phyloP scores from a whole-genome alignment of 495 filamentous ascomycete species.

The Aspergillus bertholletiae region DNA sequence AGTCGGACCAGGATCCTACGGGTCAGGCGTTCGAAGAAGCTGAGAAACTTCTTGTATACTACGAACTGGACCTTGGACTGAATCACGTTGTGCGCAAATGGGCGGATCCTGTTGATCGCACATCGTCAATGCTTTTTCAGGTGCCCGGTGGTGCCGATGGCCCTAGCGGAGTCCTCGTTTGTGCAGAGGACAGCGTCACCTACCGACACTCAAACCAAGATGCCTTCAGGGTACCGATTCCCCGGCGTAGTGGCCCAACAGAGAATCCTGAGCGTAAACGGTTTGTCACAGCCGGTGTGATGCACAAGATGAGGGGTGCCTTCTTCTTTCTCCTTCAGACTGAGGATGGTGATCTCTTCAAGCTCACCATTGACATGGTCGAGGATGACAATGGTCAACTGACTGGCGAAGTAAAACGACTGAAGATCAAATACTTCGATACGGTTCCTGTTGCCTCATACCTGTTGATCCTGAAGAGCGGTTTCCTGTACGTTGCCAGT shows the following conservation, averaged over 20 bases:
- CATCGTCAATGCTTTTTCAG: slow-evolving; percentile 86
- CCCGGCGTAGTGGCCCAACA: slow-evolving; percentile 75
- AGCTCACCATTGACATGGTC: slow-evolving; percentile 87
- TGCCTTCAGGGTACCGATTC: slow-evolving; percentile 84
- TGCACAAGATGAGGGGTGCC: slow-evolving; percentile 95
- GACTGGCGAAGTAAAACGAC: slow-evolving; percentile 71
- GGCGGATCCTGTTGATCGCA: slow-evolving; percentile 89
- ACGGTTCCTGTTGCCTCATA: slow-evolving; percentile 85
- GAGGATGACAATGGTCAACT: slow-evolving; percentile 75
- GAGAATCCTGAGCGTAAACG: slow-evolving; percentile 93
- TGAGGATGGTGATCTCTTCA: slow-evolving; percentile 96
- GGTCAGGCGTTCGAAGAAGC: slow-evolving; percentile 76
- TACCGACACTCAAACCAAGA: slow-evolving; percentile 93
- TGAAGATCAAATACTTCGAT: slow-evolving; percentile 98
- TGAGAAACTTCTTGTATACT: slow-evolving; percentile 92
- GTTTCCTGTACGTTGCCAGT: slow-evolving; percentile 89
- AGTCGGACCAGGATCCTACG: slow-evolving; percentile 86
- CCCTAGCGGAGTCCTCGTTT: slow-evolving; percentile 91
- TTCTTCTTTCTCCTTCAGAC: slow-evolving; percentile 97
- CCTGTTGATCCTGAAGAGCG: slow-evolving; percentile 90
- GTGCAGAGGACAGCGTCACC: slow-evolving; percentile 88
- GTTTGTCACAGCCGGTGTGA: slow-evolving; percentile 79
- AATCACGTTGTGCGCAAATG: slow-evolving; percentile 97
- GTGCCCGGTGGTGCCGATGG: slow-evolving; percentile 92
- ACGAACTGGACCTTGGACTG: slow-evolving; percentile 91